Evolutionary conservation across 495 filamentous ascomycete genomes (phyloP).

Genomic region (Parmelia sp.): DNA sequence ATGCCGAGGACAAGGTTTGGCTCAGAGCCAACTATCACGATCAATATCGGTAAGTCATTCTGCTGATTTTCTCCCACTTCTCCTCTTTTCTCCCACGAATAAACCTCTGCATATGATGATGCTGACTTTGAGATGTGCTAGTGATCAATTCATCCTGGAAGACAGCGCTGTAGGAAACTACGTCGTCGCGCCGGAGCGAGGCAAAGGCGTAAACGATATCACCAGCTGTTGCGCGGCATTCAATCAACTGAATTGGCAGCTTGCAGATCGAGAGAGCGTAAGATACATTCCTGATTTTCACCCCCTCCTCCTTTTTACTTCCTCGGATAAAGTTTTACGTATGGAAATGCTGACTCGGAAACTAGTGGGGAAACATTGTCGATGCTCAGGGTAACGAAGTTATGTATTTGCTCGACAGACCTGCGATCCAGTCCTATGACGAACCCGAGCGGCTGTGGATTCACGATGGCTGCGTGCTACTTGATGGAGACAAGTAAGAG

Average conservation of each 20-base stretch:
- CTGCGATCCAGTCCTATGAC: not conserved
- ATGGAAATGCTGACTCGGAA: too few species aligned
- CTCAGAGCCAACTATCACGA: slow-evolving; percentile 11
- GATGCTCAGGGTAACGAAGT: slow-evolving; percentile 17
- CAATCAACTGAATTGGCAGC: slow-evolving; percentile 12
- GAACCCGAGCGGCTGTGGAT: slow-evolving; percentile 4
- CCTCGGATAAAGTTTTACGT: too few species aligned
- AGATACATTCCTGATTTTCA: too few species aligned
- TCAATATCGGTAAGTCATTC: too few species aligned
- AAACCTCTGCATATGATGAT: too few species aligned
- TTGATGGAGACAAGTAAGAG: slow-evolving; percentile 16
- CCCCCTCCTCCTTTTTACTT: too few species aligned
- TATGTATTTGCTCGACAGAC: slow-evolving; percentile 1
- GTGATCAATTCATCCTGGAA: slow-evolving; percentile 8
- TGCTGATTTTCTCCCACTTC: too few species aligned
- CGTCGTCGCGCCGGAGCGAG: slow-evolving; percentile 6
- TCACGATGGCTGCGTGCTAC: slow-evolving; percentile 10
- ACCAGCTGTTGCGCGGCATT: slow-evolving; percentile 9
- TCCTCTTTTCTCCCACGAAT: too few species aligned
- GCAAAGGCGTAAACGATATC: slow-evolving; percentile 7
- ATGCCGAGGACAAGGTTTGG: not conserved
- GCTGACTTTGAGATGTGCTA: too few species aligned
- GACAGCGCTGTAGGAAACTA: slow-evolving; percentile 5
- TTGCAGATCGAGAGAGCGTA: too few species aligned
- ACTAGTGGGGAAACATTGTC: slow-evolving; percentile 7